Conservation (phyloP, 306 rosid species). For the Ziziphus jujuba region DNA sequence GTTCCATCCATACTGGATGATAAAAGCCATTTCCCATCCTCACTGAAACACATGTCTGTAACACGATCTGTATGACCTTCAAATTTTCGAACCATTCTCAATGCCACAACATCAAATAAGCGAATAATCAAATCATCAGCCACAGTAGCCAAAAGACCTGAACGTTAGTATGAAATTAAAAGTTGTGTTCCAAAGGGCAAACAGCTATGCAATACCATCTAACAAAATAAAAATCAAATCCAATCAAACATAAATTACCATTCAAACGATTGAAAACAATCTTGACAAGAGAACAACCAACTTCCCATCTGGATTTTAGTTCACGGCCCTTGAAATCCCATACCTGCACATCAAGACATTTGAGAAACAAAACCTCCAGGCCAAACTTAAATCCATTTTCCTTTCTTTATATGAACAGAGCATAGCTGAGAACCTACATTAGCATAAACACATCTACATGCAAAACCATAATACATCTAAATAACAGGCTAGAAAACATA, state of each 20-base stretch:
- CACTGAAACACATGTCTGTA: slow-evolving; percentile 93
- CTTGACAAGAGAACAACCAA: slow-evolving; percentile 66
- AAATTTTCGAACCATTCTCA: slow-evolving; percentile 79
- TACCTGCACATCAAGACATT: slow-evolving; percentile 47
- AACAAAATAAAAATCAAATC: background rate
- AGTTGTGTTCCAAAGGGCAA: too few relatives aligned
- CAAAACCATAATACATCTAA: background rate
- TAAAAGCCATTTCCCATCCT: slow-evolving; percentile 96
- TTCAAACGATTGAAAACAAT: slow-evolving; percentile 81
- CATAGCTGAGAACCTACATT: background rate
- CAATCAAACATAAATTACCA: slow-evolving; percentile 44
- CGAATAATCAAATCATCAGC: slow-evolving; percentile 72
- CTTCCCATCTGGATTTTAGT: slow-evolving; percentile 75
- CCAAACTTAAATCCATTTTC: background rate
- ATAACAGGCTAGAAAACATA: background rate
- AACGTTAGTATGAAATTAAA: slow-evolving; percentile 22
- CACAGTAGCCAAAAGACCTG: slow-evolving; percentile 91
- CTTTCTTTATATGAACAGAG: background rate
- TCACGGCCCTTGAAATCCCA: slow-evolving; percentile 83
- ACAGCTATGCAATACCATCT: background rate
- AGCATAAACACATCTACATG: background rate
- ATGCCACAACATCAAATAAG: slow-evolving; percentile 80
- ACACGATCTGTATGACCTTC: slow-evolving; percentile 93
- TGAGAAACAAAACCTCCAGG: slow-evolving; percentile 19
- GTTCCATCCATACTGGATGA: slow-evolving; percentile 97